phyloP scores from a whole-genome alignment of 345 rosid genomes.

The Stellera chamaejasme region DNA sequence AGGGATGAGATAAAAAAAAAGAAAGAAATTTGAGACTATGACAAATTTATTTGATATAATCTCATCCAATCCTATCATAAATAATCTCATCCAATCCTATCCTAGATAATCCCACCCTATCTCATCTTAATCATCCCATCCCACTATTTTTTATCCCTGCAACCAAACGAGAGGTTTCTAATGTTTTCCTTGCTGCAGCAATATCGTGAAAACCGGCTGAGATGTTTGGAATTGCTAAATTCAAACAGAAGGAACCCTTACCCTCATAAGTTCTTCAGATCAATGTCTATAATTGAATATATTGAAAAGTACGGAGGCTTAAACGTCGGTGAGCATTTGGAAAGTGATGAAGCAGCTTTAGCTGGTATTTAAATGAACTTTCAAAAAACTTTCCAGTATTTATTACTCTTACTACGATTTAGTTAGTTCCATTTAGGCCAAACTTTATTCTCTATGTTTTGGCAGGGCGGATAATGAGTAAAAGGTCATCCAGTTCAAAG shows the following conservation, averaged over 20 bases:
- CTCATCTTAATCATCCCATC: too few species aligned
- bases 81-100: too few species aligned
- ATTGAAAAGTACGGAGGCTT: slow-evolving; percentile 49
- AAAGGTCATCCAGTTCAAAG: slow-evolving; percentile 79
- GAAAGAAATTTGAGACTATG: too few species aligned
- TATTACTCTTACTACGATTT: neutral
- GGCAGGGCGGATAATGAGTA: slow-evolving; percentile 88
- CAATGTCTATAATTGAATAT: slow-evolving; percentile 56
- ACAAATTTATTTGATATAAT: too few species aligned
- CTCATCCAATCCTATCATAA: too few species aligned
- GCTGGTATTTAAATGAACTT: slow-evolving; percentile 39
- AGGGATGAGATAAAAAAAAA: too few species aligned
- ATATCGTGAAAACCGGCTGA: slow-evolving; percentile 78
- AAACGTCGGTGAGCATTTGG: slow-evolving; percentile 63
- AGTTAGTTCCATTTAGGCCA: neutral
- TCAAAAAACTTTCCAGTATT: neutral
- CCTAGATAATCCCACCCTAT: too few species aligned
- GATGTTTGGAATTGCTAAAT: slow-evolving; percentile 56
- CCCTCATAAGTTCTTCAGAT: slow-evolving; percentile 69
- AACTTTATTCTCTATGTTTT: slow-evolving; percentile 8
- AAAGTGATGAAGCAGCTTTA: slow-evolving; percentile 48
- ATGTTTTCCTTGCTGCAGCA: slow-evolving; percentile 43
- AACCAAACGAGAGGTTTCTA: too few species aligned
- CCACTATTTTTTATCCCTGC: too few species aligned
- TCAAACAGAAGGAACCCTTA: slow-evolving; percentile 67